Percentiles rank a stretch among this genome's conserved stretches.
phyloP scores from a whole-genome alignment of 495 filamentous ascomycete species.

The Antarctomyces pellizariae region DNA sequence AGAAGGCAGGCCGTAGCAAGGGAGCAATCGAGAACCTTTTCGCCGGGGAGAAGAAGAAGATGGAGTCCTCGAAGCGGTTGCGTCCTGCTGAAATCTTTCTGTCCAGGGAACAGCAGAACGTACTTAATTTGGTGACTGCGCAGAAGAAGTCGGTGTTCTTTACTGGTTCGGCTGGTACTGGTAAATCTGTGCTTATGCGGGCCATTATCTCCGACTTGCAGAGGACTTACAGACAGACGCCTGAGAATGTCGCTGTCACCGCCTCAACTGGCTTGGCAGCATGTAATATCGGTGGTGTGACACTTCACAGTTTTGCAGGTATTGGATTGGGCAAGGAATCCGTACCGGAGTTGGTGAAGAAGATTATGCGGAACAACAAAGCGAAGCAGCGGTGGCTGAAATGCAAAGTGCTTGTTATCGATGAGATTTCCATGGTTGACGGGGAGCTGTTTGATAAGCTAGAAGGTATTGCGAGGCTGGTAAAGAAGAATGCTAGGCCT shows the following conservation, averaged over 20 bases:
- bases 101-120: slow-evolving; percentile 64
- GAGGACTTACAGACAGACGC: slow-evolving; percentile 45
- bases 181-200: slow-evolving; percentile 87
- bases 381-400: slow-evolving; percentile 71
- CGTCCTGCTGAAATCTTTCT: slow-evolving; percentile 34
- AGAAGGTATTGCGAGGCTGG: slow-evolving; percentile 57
- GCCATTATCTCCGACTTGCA: slow-evolving; percentile 67
- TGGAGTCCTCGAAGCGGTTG: slow-evolving; percentile 14
- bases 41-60: slow-evolving; percentile 14
- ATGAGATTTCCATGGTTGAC: slow-evolving; percentile 98
- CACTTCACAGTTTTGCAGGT: slow-evolving; percentile 84
- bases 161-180: slow-evolving; percentile 90
- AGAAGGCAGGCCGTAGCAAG: too few species aligned
- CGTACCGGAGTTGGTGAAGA: slow-evolving; percentile 61
- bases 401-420: slow-evolving; percentile 68
- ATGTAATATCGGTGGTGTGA: slow-evolving; percentile 90
- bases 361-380: slow-evolving; percentile 75
- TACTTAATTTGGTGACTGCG: slow-evolving; percentile 59
- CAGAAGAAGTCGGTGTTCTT: slow-evolving; percentile 81
- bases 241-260: slow-evolving; percentile 72
- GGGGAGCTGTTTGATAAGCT: slow-evolving; percentile 94
- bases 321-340: slow-evolving; percentile 89
- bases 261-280: slow-evolving; percentile 90
- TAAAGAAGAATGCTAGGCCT: slow-evolving; percentile 68
- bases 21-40: slow-evolving; percentile 19